Percentiles rank a stretch among this genome's conserved stretches.
Conservation (phyloP, 1,139 yeast genomes). For the Petasospora fabianii region DNA sequence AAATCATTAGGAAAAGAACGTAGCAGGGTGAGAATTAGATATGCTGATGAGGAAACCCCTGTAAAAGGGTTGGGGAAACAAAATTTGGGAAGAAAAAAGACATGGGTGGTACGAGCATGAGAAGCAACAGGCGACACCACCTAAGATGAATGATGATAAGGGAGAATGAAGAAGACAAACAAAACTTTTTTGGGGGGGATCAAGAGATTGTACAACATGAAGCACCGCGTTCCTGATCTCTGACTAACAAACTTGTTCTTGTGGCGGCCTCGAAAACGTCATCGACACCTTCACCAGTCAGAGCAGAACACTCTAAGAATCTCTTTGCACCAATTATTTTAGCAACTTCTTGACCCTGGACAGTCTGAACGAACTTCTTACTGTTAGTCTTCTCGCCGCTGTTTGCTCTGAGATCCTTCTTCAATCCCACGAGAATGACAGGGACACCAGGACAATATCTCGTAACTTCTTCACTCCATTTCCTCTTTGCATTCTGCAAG, state of each 20-base stretch:
- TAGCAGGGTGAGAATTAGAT: too few relatives aligned
- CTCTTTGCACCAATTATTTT: conserved; percentile 64
- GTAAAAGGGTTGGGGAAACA: too few relatives aligned
- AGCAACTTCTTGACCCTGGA: conserved; percentile 59
- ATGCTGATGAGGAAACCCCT: too few relatives aligned
- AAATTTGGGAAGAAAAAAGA: too few relatives aligned
- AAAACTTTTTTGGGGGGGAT: conserved; percentile 9
- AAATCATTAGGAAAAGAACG: too few relatives aligned
- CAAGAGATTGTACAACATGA: conserved; percentile 41
- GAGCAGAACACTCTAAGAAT: conserved; percentile 70
- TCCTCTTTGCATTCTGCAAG: conserved; percentile 59
- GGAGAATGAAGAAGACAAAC: background rate
- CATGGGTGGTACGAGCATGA: too few relatives aligned
- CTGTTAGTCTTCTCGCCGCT: conserved; percentile 30
- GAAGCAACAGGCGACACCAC: too few relatives aligned
- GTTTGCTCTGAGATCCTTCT: conserved; percentile 56
- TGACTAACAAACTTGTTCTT: conserved; percentile 55
- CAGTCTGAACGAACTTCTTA: conserved; percentile 45
- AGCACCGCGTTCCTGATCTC: conserved; percentile 35
- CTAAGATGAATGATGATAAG: too few relatives aligned
- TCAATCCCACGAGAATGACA: conserved; percentile 61
- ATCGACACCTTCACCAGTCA: conserved; percentile 80
- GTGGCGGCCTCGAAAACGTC: conserved; percentile 77
- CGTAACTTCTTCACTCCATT: conserved; percentile 71
- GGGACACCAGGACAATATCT: conserved; percentile 69